A percentile compares a stretch with the other conserved stretches of the same genome.
Conservation (phyloP, 495 filamentous ascomycete species). For the Xylaria grammica region DNA sequence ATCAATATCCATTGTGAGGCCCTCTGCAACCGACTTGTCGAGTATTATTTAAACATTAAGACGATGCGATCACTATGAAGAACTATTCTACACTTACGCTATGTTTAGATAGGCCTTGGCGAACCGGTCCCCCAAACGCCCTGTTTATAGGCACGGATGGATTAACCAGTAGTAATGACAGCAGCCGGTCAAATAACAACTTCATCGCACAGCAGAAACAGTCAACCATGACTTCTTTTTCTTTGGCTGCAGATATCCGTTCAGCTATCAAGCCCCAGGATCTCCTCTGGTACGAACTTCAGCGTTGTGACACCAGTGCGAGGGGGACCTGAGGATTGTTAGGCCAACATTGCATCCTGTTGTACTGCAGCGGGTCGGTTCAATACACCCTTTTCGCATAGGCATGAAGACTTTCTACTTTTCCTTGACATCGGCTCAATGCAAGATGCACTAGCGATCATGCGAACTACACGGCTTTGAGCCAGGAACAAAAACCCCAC, state of each 20-base stretch:
- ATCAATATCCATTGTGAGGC: neutral
- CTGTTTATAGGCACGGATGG: neutral
- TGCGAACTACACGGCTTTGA: neutral
- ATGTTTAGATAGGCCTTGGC: no score
- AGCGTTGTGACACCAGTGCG: neutral
- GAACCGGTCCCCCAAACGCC: neutral
- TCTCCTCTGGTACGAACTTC: neutral
- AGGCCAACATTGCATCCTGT: neutral
- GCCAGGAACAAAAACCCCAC: neutral
- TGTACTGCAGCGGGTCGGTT: neutral
- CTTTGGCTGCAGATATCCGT: neutral
- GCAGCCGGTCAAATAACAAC: neutral
- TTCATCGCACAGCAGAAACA: neutral
- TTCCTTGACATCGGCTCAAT: neutral
- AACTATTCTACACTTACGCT: no score
- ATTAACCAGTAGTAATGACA: neutral
- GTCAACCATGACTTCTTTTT: neutral
- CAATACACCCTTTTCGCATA: neutral
- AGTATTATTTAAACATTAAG: no score
- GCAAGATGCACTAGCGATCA: conserved; percentile 5
- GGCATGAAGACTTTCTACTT: neutral
- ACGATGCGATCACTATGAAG: no score
- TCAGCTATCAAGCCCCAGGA: neutral
- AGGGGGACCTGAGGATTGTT: neutral
- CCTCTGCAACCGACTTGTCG: neutral